A percentile compares a stretch with the other conserved stretches of the same genome.
Conservation (phyloP, 352 stramenopile genomes). For the Globisporangium viniferum region DNA sequence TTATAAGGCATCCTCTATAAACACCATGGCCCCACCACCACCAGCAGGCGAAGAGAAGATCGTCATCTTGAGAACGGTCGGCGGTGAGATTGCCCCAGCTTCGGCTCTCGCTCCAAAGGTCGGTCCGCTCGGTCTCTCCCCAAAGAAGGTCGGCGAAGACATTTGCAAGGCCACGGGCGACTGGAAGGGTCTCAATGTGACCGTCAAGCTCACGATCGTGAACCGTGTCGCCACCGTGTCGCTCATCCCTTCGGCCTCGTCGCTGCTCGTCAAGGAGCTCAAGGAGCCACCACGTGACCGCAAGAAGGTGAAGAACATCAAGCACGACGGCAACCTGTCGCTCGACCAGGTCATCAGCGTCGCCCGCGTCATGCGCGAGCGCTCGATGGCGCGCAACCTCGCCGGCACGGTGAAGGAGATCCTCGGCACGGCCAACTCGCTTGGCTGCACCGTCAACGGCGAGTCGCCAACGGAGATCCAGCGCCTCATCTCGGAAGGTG, state of each 20-base stretch:
- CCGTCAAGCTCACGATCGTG: slow-evolving; percentile 99
- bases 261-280: slow-evolving; percentile 99
- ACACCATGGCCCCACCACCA: slow-evolving; percentile 88
- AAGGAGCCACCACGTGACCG: slow-evolving; percentile 99
- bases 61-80: slow-evolving; percentile 98
- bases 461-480: slow-evolving; percentile 97
- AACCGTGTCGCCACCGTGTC: slow-evolving; percentile 97
- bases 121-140: slow-evolving; percentile 99
- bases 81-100: slow-evolving; percentile 98
- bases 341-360: slow-evolving; percentile 99
- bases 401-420: slow-evolving; percentile 99
- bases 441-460: slow-evolving; percentile 99
- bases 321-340: slow-evolving; percentile 99
- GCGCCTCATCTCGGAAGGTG: slow-evolving; percentile 94
- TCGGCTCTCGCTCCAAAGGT: slow-evolving; percentile 99
- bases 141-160: slow-evolving; percentile 99
- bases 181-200: slow-evolving; percentile 99
- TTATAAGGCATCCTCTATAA: slow-evolving; percentile 84
- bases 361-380: slow-evolving; percentile 96
- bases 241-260: slow-evolving; percentile 97
- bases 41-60: slow-evolving; percentile 87
- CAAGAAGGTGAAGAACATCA: slow-evolving; percentile 99
- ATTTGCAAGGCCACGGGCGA: slow-evolving; percentile 99
- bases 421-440: slow-evolving; percentile 97
- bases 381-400: slow-evolving; percentile 96